A percentile compares a stretch with the other conserved stretches of the same genome.
Evolutionary conservation across 1,284 basidiomycete species (phyloP).

Genomic region (Baeospora myosura): DNA sequence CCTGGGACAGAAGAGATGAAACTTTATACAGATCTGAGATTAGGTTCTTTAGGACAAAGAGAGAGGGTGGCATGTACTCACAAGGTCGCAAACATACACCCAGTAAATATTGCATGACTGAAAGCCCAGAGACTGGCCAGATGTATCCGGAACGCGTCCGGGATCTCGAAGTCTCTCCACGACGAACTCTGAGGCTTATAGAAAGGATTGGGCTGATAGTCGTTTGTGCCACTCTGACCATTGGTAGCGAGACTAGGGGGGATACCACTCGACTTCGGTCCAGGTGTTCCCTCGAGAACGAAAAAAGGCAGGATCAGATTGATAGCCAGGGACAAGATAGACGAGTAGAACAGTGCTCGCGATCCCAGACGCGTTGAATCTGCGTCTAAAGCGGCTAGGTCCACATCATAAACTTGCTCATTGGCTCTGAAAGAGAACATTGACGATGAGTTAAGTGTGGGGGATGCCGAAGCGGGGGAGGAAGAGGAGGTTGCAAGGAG

Average conservation of each 20-base stretch:
- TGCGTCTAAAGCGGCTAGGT: conserved; percentile 39
- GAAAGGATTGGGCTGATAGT: no score
- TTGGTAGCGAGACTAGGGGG: no score
- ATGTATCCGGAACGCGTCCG: conserved; percentile 41
- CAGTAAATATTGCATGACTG: conserved; percentile 63
- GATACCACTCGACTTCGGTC: no score
- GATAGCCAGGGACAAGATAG: conserved; percentile 61
- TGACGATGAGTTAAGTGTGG: neutral
- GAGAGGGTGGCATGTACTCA: conserved; percentile 30
- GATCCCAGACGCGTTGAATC: conserved; percentile 80
- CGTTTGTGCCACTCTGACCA: no score
- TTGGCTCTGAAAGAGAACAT: conserved; percentile 19
- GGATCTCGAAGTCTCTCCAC: no score
- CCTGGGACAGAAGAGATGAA: conserved; percentile 56
- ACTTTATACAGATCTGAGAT: conserved; percentile 39
- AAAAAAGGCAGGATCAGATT: conserved; percentile 74
- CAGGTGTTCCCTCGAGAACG: conserved; percentile 44
- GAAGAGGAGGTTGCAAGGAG: neutral
- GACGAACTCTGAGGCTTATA: no score
- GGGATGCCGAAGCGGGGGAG: neutral
- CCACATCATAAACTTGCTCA: conserved; percentile 15
- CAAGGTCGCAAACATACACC: conserved; percentile 71
- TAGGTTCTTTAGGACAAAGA: conserved; percentile 3
- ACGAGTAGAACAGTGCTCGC: conserved; percentile 73
- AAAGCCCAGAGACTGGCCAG: conserved; percentile 68